These are phyloP conservation scores for Climacium dendroides DNA, from an alignment of 225 moss, liverwort and hornwort genomes.

Conservation along the genomic window DNA sequence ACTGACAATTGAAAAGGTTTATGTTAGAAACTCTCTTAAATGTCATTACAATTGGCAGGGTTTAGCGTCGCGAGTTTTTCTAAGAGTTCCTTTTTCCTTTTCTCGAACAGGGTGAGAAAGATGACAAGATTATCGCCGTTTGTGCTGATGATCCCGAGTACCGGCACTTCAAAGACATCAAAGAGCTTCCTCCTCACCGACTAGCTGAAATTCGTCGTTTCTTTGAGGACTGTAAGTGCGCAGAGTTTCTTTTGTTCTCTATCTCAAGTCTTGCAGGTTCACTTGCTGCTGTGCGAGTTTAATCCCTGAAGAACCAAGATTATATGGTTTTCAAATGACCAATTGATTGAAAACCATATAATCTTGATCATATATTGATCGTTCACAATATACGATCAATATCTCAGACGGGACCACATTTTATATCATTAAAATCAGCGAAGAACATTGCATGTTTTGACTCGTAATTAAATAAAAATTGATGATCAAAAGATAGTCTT, in stretches of 20 bases:
- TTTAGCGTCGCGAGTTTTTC: neutral
- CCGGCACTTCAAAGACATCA: constrained; percentile 61
- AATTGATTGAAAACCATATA: no score
- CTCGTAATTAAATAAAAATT: neutral
- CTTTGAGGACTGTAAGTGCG: constrained; percentile 65
- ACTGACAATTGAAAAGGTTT: neutral
- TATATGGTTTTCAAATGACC: neutral
- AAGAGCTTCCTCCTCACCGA: constrained; percentile 73
- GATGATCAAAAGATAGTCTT: neutral
- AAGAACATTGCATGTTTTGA: neutral
- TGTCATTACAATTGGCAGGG: neutral
- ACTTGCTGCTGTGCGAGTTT: neutral
- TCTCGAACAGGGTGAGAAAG: constrained; percentile 65
- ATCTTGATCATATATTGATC: no score
- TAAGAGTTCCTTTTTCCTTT: neutral
- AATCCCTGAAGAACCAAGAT: neutral
- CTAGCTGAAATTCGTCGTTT: constrained; percentile 74
- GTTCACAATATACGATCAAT: no score
- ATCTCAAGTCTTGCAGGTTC: neutral
- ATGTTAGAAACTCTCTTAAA: neutral
- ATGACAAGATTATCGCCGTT: constrained; percentile 84
- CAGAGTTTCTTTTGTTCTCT: neutral
- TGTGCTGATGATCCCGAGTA: constrained; percentile 83
- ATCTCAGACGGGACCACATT: neutral
- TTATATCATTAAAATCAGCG: neutral